Evolutionary conservation across 2,329 filamentous ascomycete species (phyloP).

Genomic region (Colletotrichum camelliae): DNA sequence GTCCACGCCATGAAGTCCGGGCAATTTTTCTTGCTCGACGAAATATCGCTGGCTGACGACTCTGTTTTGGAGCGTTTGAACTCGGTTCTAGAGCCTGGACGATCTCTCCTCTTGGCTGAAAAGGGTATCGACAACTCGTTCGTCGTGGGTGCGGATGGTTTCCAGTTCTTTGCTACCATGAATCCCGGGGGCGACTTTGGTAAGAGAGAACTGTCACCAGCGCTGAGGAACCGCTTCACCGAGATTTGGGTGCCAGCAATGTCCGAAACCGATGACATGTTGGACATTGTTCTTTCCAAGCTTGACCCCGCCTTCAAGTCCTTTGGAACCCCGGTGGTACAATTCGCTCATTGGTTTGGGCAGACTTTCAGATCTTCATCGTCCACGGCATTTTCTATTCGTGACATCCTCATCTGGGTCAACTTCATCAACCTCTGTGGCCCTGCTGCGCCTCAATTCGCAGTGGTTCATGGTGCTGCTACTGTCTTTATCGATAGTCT

Average conservation of each 20-base stretch:
- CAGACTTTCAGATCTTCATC: slow-evolving; percentile 77
- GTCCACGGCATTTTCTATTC: slow-evolving; percentile 82
- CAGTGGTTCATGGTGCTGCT: slow-evolving; percentile 81
- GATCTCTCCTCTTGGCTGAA: slow-evolving; percentile 88
- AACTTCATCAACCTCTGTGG: slow-evolving; percentile 82
- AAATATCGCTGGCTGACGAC: slow-evolving; percentile 97
- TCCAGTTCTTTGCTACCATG: slow-evolving; percentile 98
- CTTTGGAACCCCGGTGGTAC: slow-evolving; percentile 74
- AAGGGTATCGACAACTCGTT: slow-evolving; percentile 88
- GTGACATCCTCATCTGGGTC: slow-evolving; percentile 93
- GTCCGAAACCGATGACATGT: slow-evolving; percentile 82
- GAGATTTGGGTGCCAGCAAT: slow-evolving; percentile 97
- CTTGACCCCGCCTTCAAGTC: slow-evolving; percentile 60
- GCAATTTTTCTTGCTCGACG: slow-evolving; percentile 91
- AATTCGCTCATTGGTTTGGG: slow-evolving; percentile 94
- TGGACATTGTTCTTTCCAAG: slow-evolving; percentile 85
- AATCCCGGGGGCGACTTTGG: slow-evolving; percentile 98
- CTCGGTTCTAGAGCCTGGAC: slow-evolving; percentile 89
- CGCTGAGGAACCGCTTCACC: slow-evolving; percentile 93
- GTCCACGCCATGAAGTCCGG: slow-evolving; percentile 93
- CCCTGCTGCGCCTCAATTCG: slow-evolving; percentile 47
- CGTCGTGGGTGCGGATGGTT: slow-evolving; percentile 76
- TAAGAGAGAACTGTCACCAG: slow-evolving; percentile 95
- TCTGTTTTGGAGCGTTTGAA: slow-evolving; percentile 96
- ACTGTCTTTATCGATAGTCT: slow-evolving; percentile 97